Evolutionary conservation across 768 basidiomycete species (phyloP).

Genomic region (Podaxis pistillaris): DNA sequence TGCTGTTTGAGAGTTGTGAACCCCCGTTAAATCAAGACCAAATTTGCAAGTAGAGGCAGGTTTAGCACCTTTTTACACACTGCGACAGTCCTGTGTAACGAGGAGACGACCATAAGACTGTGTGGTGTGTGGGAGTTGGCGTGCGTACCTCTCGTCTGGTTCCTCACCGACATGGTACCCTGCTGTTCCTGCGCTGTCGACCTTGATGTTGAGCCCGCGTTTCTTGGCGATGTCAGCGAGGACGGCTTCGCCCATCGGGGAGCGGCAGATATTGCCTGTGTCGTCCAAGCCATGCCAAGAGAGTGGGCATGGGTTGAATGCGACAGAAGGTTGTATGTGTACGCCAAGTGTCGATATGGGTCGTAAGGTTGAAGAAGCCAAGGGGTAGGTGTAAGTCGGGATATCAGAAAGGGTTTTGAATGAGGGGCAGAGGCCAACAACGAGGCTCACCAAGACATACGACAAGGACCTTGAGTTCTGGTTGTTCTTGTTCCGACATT

Average conservation of each 20-base stretch:
- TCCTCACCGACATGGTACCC: slow-evolving; percentile 82
- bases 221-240: slow-evolving; percentile 64
- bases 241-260: slow-evolving; percentile 92
- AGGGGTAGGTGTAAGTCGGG: not conserved
- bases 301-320: too few relatives aligned
- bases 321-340: too few relatives aligned
- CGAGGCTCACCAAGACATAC: slow-evolving; percentile 60
- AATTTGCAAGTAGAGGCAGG: not conserved
- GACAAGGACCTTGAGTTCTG: slow-evolving; percentile 56
- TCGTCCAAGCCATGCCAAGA: not conserved
- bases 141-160: slow-evolving; percentile 73
- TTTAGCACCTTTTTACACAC: slow-evolving; percentile 67
- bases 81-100: slow-evolving; percentile 52
- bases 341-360: not conserved
- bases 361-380: not conserved
- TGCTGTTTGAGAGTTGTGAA: slow-evolving; percentile 43
- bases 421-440: not conserved
- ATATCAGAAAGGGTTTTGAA: not conserved
- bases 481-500: slow-evolving; percentile 18
- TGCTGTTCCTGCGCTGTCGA: slow-evolving; percentile 85
- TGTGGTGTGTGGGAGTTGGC: not conserved
- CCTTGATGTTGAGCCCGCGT: slow-evolving; percentile 62
- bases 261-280: slow-evolving; percentile 81
- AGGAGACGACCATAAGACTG: not conserved
- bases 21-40: not conserved